These are phyloP conservation scores for Pythium myriotylum DNA, from an alignment of 352 stramenopile genomes.

Conservation along the genomic window DNA sequence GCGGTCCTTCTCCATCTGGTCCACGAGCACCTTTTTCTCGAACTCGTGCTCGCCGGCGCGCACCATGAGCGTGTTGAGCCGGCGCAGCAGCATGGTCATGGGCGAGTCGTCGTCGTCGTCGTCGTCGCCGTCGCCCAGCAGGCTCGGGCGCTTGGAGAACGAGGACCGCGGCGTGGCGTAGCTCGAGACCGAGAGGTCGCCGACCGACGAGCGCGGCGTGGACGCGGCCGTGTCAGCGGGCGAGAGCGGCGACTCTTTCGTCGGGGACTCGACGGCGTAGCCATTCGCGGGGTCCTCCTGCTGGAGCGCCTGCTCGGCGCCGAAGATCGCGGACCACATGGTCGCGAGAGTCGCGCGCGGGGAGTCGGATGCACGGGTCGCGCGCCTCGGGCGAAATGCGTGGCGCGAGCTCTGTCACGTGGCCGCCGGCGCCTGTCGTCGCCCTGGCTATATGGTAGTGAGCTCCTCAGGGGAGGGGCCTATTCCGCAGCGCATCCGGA, in stretches of 20 bases:
- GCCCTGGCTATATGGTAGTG: constrained; percentile 1
- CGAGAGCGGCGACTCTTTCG: constrained; percentile 18
- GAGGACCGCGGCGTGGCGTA: constrained; percentile 11
- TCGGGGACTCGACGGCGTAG: constrained; percentile 2
- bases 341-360: neutral
- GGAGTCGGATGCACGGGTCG: neutral
- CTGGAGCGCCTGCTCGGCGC: constrained; percentile 28
- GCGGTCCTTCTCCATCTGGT: constrained; percentile 85
- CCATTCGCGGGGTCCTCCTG: constrained; percentile 2
- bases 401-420: neutral
- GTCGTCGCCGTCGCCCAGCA: constrained; percentile 28
- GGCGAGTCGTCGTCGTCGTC: constrained; percentile 42
- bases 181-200: constrained; percentile 14
- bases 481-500: neutral
- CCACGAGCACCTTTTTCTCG: constrained; percentile 85
- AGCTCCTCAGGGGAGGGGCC: neutral
- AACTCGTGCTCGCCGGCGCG: constrained; percentile 87
- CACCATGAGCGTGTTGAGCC: constrained; percentile 84
- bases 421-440: neutral
- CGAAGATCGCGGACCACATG: constrained; percentile 42
- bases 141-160: constrained; percentile 23
- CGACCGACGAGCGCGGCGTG: constrained; percentile 23
- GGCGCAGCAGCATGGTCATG: constrained; percentile 78
- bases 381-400: neutral
- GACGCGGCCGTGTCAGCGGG: constrained; percentile 30